phyloP scores from a whole-genome alignment of 352 stramenopile species.

The Phytophthora sansomeana region DNA sequence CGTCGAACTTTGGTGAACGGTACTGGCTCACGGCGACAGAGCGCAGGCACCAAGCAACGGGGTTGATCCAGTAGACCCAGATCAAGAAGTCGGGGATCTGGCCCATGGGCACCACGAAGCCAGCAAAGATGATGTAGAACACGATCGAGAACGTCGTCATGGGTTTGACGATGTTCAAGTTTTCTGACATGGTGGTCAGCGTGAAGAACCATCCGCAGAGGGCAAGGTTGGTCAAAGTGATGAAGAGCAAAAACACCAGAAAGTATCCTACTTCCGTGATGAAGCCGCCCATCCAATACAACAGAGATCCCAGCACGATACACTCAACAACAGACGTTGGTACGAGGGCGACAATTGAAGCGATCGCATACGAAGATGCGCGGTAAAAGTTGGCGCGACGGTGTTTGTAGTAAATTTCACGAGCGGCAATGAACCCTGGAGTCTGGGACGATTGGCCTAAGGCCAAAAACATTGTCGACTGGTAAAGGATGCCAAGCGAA shows the following conservation, averaged over 20 bases:
- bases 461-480: conserved; percentile 64
- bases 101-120: conserved; percentile 44
- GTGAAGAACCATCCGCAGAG: conserved; percentile 32
- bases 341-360: conserved; percentile 12
- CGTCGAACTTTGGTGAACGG: conserved; percentile 30
- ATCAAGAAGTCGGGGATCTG: conserved; percentile 47
- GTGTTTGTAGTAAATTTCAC: conserved; percentile 74
- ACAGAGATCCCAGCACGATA: conserved; percentile 67
- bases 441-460: conserved; percentile 67
- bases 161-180: conserved; percentile 30
- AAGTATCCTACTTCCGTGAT: conserved; percentile 15
- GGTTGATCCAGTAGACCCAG: conserved; percentile 73
- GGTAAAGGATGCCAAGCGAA: conserved; percentile 70
- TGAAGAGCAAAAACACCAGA: conserved; percentile 23
- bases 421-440: conserved; percentile 61
- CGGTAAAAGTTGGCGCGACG: conserved; percentile 67
- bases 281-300: conserved; percentile 87
- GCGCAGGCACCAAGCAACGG: conserved; percentile 52
- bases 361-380: conserved; percentile 62
- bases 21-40: conserved; percentile 49
- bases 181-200: conserved; percentile 30
- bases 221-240: conserved; percentile 22
- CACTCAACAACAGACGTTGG: conserved; percentile 49
- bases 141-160: conserved; percentile 37
- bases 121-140: conserved; percentile 51